Conservation (phyloP, 495 filamentous ascomycete genomes). For the Xylaria palmicola region DNA sequence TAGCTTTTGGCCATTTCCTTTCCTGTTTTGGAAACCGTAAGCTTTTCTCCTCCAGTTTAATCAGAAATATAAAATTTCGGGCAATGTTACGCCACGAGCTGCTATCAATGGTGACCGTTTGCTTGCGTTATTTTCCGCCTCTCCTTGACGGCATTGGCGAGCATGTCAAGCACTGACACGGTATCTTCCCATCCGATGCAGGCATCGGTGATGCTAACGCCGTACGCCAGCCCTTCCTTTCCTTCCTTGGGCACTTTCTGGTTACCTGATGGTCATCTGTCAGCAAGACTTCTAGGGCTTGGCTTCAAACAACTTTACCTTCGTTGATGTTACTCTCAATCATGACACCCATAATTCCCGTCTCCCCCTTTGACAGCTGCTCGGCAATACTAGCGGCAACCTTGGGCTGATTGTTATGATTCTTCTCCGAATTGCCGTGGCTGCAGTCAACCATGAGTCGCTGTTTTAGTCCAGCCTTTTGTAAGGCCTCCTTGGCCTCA, state of each 20-base stretch:
- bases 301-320: conserved; percentile 49
- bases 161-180: conserved; percentile 69
- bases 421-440: conserved; percentile 93
- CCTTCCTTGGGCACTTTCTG: conserved; percentile 94
- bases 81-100: neutral
- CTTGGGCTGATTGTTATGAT: conserved; percentile 97
- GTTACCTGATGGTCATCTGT: conserved; percentile 53
- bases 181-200: conserved; percentile 96
- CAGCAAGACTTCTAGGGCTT: neutral
- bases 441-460: conserved; percentile 98
- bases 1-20: neutral
- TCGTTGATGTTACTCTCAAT: conserved; percentile 97
- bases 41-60: neutral
- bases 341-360: conserved; percentile 95
- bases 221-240: conserved; percentile 85
- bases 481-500: conserved; percentile 68
- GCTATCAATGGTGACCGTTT: neutral
- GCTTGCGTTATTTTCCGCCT: conserved; percentile 49
- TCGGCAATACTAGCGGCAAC: conserved; percentile 79
- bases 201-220: conserved; percentile 96
- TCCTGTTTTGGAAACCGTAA: neutral
- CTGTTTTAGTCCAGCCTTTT: conserved; percentile 62
- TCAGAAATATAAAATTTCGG: neutral
- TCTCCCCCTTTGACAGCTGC: conserved; percentile 83
- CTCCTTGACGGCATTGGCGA: conserved; percentile 79